A percentile compares a stretch with the other conserved stretches of the same genome.
Conservation (phyloP, 805 yeast species). For the Scheffersomyces lignosus region DNA sequence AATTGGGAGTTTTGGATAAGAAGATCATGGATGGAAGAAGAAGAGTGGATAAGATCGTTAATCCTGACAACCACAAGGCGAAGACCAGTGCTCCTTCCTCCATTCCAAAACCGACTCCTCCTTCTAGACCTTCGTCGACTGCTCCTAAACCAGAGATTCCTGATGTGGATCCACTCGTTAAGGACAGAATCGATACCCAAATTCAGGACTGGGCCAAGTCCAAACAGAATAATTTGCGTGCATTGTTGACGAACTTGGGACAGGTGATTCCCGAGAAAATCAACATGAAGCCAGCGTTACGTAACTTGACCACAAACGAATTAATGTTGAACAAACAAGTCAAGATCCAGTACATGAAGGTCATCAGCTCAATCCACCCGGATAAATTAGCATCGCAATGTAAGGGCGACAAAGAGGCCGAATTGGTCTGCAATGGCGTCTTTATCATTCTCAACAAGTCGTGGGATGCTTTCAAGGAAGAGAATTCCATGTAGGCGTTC, state of each 20-base stretch:
- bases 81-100: constrained; percentile 8
- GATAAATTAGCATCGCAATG: constrained; percentile 60
- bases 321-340: constrained; percentile 88
- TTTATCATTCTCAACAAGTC: constrained; percentile 82
- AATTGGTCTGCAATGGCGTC: constrained; percentile 83
- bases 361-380: constrained; percentile 75
- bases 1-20: constrained; percentile 61
- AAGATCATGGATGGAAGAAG: constrained; percentile 76
- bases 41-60: constrained; percentile 66
- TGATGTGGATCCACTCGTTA: constrained; percentile 29
- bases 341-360: constrained; percentile 79
- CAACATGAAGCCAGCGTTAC: constrained; percentile 10
- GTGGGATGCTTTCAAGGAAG: constrained; percentile 44
- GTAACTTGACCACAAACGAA: constrained; percentile 53
- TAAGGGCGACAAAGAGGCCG: constrained; percentile 58
- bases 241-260: constrained; percentile 68
- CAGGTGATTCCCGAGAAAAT: constrained; percentile 58
- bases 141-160: constrained; percentile 40
- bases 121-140: constrained; percentile 3
- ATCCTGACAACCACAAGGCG: constrained; percentile 46
- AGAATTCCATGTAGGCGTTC: constrained; percentile 8
- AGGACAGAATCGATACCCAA: constrained; percentile 9
- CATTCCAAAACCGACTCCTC: constrained; percentile 8
- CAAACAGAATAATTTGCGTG: constrained; percentile 64
- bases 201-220: constrained; percentile 9